Conservation (phyloP, 2,329 filamentous ascomycete genomes). For the Lachnellula willkommii region DNA sequence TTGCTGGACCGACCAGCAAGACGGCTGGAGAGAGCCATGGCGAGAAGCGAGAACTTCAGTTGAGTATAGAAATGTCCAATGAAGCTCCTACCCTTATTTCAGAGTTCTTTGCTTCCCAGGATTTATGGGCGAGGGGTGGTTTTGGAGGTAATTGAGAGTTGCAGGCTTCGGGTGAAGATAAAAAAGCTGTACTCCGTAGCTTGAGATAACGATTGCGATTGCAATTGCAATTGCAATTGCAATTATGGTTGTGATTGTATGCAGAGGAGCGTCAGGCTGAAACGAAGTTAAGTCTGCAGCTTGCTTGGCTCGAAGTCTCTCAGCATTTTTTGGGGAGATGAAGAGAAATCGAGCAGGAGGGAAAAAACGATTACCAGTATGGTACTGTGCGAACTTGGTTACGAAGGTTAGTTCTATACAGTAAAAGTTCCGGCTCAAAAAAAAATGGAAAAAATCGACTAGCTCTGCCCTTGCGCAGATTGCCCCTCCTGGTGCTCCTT, state of each 20-base stretch:
- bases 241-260: constrained; percentile 21
- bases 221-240: neutral
- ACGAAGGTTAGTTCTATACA: neutral
- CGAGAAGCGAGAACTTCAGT: constrained; percentile 19
- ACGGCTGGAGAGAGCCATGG: constrained; percentile 32
- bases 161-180: neutral
- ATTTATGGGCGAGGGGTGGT: constrained; percentile 1
- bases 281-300: constrained; percentile 14
- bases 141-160: constrained; percentile 5
- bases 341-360: neutral
- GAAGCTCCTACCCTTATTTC: constrained; percentile 8
- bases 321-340: constrained; percentile 7
- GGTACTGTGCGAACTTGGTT: neutral
- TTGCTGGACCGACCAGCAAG: constrained; percentile 28
- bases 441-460: neutral
- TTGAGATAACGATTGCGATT: neutral
- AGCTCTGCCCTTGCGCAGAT: neutral
- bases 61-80: constrained; percentile 14
- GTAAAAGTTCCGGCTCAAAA: neutral
- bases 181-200: neutral
- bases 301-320: constrained; percentile 17
- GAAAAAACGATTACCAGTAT: neutral
- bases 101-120: constrained; percentile 6
- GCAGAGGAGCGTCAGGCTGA: constrained; percentile 31
- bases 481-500: neutral